Evolutionary conservation across 768 basidiomycete genomes (phyloP).

Genomic region (Suillus discolor): DNA sequence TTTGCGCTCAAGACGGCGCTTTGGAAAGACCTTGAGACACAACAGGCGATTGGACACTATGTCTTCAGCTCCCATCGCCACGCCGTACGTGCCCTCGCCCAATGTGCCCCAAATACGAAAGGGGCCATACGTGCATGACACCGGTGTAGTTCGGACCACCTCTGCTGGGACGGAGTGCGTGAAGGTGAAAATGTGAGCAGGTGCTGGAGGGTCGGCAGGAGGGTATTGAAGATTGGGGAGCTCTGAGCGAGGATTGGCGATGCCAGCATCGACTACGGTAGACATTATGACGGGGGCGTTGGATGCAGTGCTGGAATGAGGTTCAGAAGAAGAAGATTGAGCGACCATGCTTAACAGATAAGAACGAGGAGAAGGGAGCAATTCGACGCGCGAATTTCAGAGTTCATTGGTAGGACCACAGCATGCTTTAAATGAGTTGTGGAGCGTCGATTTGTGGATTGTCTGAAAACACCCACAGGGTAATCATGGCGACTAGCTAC

Average conservation of each 20-base stretch:
- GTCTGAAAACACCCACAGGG: neutral
- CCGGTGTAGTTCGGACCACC: neutral
- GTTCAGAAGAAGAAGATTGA: neutral
- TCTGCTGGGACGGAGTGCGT: neutral
- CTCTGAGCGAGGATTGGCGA: neutral
- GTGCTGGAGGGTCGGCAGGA: neutral
- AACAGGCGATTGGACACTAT: constrained; percentile 31
- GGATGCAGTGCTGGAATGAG: neutral
- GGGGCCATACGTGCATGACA: constrained; percentile 18
- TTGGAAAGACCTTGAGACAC: constrained; percentile 41
- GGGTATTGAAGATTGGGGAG: neutral
- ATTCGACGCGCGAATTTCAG: neutral
- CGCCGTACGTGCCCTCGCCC: constrained; percentile 24
- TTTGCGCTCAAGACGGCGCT: constrained; percentile 17
- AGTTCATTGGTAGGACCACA: neutral
- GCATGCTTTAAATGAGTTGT: neutral
- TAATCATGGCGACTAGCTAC: neutral
- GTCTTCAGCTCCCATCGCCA: constrained; percentile 29
- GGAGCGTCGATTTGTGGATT: constrained; percentile 10
- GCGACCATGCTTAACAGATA: constrained; percentile 10
- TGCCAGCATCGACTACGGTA: no score
- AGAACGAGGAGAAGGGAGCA: neutral
- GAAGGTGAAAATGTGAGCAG: neutral
- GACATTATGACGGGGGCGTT: neutral
- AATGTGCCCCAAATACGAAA: constrained; percentile 23